A percentile compares a stretch with the other conserved stretches of the same genome.
These are phyloP conservation scores for Xylaria sp. DNA, from an alignment of 2,329 filamentous ascomycete genomes.

Conservation along the genomic window DNA sequence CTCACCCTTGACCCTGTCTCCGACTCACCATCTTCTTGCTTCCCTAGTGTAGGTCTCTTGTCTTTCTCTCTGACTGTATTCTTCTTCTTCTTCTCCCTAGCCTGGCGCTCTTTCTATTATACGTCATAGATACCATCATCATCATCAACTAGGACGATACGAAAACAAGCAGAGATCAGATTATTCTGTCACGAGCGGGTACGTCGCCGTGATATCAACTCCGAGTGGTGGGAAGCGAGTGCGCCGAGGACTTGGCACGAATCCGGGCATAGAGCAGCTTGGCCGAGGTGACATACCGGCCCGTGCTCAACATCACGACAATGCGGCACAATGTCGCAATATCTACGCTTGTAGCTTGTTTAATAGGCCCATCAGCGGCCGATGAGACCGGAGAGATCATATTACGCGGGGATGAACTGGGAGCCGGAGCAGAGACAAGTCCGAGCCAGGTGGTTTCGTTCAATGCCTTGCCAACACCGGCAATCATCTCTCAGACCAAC, in stretches of 20 bases:
- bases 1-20: constrained; percentile 21
- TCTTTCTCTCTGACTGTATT: constrained; percentile 15
- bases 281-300: constrained; percentile 35
- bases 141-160: constrained; percentile 1
- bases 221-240: constrained; percentile 30
- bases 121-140: constrained; percentile 9
- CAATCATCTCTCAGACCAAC: fast-evolving
- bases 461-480: neutral
- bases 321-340: constrained; percentile 47
- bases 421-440: constrained; percentile 2
- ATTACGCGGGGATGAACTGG: neutral
- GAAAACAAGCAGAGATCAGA: constrained; percentile 6
- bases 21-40: constrained; percentile 13
- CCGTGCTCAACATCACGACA: constrained; percentile 34
- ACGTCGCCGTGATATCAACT: constrained; percentile 11
- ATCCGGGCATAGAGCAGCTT: constrained; percentile 39
- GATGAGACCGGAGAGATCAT: constrained; percentile 18
- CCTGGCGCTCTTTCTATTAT: constrained; percentile 28
- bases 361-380: constrained; percentile 28
- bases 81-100: constrained; percentile 14
- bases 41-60: constrained; percentile 20
- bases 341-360: constrained; percentile 43
- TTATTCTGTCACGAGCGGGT: constrained; percentile 15
- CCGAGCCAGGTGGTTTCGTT: constrained; percentile 34
- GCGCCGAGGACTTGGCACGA: constrained; percentile 33